These are phyloP conservation scores for Rhizopogon rudus DNA, from an alignment of 768 basidiomycete genomes.

Conservation along the genomic window DNA sequence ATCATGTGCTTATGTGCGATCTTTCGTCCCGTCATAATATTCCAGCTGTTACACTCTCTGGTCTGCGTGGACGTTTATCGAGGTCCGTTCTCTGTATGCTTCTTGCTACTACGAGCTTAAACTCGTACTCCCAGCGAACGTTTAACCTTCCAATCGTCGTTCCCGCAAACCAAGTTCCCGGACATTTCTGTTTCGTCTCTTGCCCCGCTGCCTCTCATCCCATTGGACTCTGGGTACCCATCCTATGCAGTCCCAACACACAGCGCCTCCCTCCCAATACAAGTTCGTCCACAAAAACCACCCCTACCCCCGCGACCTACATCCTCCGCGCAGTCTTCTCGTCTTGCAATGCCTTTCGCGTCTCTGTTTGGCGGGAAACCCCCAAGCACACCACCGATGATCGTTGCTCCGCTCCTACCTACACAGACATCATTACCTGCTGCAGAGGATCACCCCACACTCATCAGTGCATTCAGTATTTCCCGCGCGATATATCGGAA, in stretches of 20 bases:
- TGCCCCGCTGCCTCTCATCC: slow-evolving; percentile 46
- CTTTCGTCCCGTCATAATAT: slow-evolving; percentile 39
- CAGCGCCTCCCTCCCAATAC: slow-evolving; percentile 29
- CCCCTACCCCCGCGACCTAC: slow-evolving; percentile 35
- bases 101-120: slow-evolving; percentile 28
- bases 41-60: slow-evolving; percentile 74
- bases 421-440: slow-evolving; percentile 22
- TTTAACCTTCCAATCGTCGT: slow-evolving; percentile 39
- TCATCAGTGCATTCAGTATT: slow-evolving; percentile 59
- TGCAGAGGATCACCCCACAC: slow-evolving; percentile 27
- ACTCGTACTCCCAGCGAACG: slow-evolving; percentile 23
- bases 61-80: slow-evolving; percentile 66
- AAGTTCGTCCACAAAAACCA: slow-evolving; percentile 40
- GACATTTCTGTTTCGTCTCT: slow-evolving; percentile 36
- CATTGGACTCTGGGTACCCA: slow-evolving; percentile 41
- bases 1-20: slow-evolving; percentile 75
- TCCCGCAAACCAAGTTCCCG: slow-evolving; percentile 36
- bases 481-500: slow-evolving; percentile 45
- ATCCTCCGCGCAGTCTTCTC: slow-evolving; percentile 28
- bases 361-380: slow-evolving; percentile 61
- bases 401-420: slow-evolving; percentile 24
- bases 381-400: slow-evolving; percentile 22
- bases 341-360: slow-evolving; percentile 72
- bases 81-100: slow-evolving; percentile 42
- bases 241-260: slow-evolving; percentile 39